These are phyloP conservation scores for Aspergillus homomorphus DNA, from an alignment of 495 filamentous ascomycete species.

Conservation along the genomic window DNA sequence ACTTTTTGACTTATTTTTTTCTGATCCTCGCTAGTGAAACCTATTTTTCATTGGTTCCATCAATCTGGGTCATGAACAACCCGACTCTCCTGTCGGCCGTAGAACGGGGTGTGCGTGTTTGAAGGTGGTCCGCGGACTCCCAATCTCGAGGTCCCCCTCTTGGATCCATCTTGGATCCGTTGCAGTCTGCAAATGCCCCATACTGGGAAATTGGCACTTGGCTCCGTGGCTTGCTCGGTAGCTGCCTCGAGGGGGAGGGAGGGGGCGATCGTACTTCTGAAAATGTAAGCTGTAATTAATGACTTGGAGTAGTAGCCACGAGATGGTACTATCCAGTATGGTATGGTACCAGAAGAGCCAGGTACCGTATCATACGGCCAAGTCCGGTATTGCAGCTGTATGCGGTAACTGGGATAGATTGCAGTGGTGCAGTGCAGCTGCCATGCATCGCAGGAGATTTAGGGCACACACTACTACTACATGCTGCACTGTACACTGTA, in stretches of 20 bases:
- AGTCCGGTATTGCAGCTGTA: not conserved
- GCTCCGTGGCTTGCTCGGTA: not conserved
- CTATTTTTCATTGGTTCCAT: constrained; percentile 11
- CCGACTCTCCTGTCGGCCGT: not conserved
- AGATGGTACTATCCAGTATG: not conserved
- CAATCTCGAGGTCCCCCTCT: no score
- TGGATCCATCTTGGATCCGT: not conserved
- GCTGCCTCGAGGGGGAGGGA: not conserved
- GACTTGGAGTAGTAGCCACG: not conserved
- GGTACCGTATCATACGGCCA: not conserved
- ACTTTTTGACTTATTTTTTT: not conserved
- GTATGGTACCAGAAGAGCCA: not conserved
- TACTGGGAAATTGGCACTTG: constrained; percentile 6
- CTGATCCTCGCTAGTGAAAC: constrained; percentile 1
- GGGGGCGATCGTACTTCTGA: not conserved
- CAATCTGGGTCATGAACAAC: constrained; percentile 7
- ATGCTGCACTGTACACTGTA: not conserved
- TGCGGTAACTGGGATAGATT: not conserved
- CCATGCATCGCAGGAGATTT: not conserved
- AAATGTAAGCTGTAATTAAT: not conserved
- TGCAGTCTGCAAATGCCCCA: not conserved
- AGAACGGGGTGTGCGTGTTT: not conserved
- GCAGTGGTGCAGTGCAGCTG: no score
- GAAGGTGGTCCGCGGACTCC: not conserved
- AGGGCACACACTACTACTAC: not conserved